A percentile compares a stretch with the other conserved stretches of the same genome.
Conservation (phyloP, 2,329 filamentous ascomycete species). For the Epicoccum sorghinum region DNA sequence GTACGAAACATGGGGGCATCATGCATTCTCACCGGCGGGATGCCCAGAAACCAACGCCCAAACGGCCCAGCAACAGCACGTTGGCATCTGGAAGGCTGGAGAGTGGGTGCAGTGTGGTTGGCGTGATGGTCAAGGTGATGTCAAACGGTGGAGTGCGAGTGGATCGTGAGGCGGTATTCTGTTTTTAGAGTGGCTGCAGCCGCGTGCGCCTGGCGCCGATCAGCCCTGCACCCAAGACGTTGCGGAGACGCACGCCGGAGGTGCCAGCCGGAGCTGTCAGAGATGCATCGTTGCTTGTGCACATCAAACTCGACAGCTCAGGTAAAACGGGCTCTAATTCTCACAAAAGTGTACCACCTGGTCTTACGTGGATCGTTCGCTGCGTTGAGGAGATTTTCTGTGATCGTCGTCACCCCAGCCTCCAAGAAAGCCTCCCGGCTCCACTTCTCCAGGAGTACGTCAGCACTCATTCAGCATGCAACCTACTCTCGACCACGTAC, state of each 20-base stretch:
- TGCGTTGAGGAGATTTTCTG: not conserved
- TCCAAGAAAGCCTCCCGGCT: slow-evolving; percentile 4
- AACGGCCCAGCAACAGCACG: slow-evolving; percentile 6
- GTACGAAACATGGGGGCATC: slow-evolving; percentile 31
- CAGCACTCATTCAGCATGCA: slow-evolving; percentile 4
- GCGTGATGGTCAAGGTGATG: slow-evolving; percentile 8
- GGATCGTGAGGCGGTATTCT: slow-evolving; percentile 14
- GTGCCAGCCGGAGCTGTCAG: not conserved
- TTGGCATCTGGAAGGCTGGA: slow-evolving; percentile 9
- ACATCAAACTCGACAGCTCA: slow-evolving; percentile 4
- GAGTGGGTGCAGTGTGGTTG: slow-evolving; percentile 14
- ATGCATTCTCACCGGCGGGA: slow-evolving; percentile 5
- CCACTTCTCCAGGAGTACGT: slow-evolving; percentile 15
- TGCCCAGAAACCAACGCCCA: slow-evolving; percentile 1
- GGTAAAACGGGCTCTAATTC: slow-evolving; percentile 6
- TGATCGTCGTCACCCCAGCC: slow-evolving; percentile 13
- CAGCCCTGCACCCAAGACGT: slow-evolving; percentile 1
- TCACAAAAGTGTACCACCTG: not conserved
- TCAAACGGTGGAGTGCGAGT: slow-evolving; percentile 7
- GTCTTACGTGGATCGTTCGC: not conserved
- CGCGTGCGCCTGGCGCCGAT: slow-evolving; percentile 11
- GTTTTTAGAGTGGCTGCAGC: slow-evolving; percentile 16
- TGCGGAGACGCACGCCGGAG: not conserved
- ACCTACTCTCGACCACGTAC: not conserved
- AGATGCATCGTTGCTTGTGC: slow-evolving; percentile 7